Conservation (phyloP, 768 basidiomycete genomes). For the Suillus bovinus region DNA sequence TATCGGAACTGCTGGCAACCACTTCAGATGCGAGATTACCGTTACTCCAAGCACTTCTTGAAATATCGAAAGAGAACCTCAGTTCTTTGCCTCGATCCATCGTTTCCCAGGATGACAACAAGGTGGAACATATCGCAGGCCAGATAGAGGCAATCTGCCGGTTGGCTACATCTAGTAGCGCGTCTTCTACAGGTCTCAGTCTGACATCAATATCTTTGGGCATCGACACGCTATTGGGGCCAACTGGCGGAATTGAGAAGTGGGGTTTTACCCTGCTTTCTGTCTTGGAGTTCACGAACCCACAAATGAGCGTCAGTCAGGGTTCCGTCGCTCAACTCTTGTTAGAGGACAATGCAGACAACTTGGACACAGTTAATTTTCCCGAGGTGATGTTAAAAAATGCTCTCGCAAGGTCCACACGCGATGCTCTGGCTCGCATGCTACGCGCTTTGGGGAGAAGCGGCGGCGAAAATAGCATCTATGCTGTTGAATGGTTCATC, state of each 20-base stretch:
- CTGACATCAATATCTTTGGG: conserved; percentile 48
- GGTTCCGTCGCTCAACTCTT: conserved; percentile 53
- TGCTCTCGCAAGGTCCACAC: conserved; percentile 50
- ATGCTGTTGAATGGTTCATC: conserved; percentile 82
- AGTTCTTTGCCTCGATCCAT: conserved; percentile 72
- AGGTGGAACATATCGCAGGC: conserved; percentile 65
- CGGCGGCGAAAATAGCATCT: conserved; percentile 67
- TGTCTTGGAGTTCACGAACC: conserved; percentile 73
- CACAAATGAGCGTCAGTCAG: conserved; percentile 47
- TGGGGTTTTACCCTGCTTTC: conserved; percentile 90
- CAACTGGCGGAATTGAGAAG: conserved; percentile 81
- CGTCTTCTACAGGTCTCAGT: conserved; percentile 19
- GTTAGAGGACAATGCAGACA: conserved; percentile 50
- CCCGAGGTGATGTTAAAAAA: conserved; percentile 62
- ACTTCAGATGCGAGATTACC: conserved; percentile 43
- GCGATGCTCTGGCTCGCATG: conserved; percentile 64
- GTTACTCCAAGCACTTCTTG: conserved; percentile 57
- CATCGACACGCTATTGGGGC: conserved; percentile 71
- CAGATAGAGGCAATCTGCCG: conserved; percentile 73
- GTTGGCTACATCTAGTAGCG: conserved; percentile 32
- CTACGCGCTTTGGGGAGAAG: conserved; percentile 70
- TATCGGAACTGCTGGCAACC: conserved; percentile 46
- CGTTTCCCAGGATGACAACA: conserved; percentile 67
- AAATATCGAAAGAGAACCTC: conserved; percentile 65
- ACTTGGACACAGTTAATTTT: conserved; percentile 43